Base-by-base conservation (phyloP, 495 filamentous ascomycete genomes). In the Penicillium maclennaniae region DNA sequence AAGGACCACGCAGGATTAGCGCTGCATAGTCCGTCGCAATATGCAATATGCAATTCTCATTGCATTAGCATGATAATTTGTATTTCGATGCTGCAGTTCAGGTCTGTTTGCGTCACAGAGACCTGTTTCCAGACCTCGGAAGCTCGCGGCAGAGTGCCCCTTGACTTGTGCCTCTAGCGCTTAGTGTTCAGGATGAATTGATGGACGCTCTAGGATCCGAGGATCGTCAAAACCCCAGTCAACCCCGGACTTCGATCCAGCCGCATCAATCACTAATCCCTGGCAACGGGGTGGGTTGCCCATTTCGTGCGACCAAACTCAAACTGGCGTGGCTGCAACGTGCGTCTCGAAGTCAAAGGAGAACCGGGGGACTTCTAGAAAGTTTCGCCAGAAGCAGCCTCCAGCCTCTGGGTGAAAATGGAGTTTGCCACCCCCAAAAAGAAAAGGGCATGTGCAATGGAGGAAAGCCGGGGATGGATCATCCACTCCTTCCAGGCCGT, bases 271-370 rank as follows among this genome's bases (percentile, higher is more conserved):
- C 51, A 54, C 51, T 45, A 43, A 39, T 44, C 46, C 46, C 39
- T 43, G 40, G 42, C 42, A n/a, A 4, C 36, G 46, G 36, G 47
- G 31, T 45, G 47, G 40, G 14, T 50, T 45, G 38, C 38, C 49
- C 58, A 51, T 54, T 63, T 45, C 45, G 55, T 61, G 52, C 58
- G 47, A 42, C 53, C 53, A 65, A 65, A 65, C 53, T 62, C 53
- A 62, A 64, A 64, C 49, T 37, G 47, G 46, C 47, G 49, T 63
- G 62, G 59, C 55, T 60, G 59, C 55, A 65, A 59, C 61, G 59
- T 61, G 61, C 40, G 34, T 53, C 42, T 25, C 25, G 9, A 50
- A 50, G 39, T 39, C 21, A 17, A 42, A 43, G 48, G 40, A 25
- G 31, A 43, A 56, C 45, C 47, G 39, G 39, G 37, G 52, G 23